These are phyloP conservation scores for Amyloporia xantha DNA, from an alignment of 768 basidiomycete genomes.

Conservation along the genomic window DNA sequence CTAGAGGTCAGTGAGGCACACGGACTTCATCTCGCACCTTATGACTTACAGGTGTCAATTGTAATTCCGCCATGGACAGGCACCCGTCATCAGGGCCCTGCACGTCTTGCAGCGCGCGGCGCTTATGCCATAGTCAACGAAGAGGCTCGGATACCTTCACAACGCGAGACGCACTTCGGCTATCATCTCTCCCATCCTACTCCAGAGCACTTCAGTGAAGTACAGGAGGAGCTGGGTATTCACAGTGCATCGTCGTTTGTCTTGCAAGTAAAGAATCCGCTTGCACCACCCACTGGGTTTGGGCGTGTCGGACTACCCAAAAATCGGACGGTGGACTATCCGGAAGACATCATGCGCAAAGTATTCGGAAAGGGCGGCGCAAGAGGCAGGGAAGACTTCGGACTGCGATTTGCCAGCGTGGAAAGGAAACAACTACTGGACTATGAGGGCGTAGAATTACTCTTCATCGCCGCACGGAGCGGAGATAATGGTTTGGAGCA, in stretches of 20 bases:
- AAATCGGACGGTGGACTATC: conserved; percentile 36
- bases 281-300: conserved; percentile 35
- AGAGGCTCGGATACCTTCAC: conserved; percentile 36
- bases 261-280: conserved; percentile 57
- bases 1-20: conserved; percentile 35
- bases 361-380: conserved; percentile 42
- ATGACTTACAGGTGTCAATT: background rate
- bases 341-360: conserved; percentile 37
- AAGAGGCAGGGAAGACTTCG: conserved; percentile 39
- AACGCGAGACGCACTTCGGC: conserved; percentile 47
- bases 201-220: conserved; percentile 37
- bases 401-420: conserved; percentile 46
- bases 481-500: conserved; percentile 42
- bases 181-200: conserved; percentile 51
- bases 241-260: conserved; percentile 46
- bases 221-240: conserved; percentile 52
- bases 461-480: conserved; percentile 46
- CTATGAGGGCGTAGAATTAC: conserved; percentile 44
- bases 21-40: background rate
- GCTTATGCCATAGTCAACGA: conserved; percentile 55
- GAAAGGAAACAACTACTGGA: conserved; percentile 47
- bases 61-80: conserved; percentile 21
- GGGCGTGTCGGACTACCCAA: conserved; percentile 21
- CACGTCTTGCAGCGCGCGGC: conserved; percentile 49
- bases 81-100: conserved; percentile 43